Evolutionary conservation across 805 yeast species (phyloP), one percentile per base, ranked within the genome.

Genomic region (Komagataella pseudopastoris): DNA sequence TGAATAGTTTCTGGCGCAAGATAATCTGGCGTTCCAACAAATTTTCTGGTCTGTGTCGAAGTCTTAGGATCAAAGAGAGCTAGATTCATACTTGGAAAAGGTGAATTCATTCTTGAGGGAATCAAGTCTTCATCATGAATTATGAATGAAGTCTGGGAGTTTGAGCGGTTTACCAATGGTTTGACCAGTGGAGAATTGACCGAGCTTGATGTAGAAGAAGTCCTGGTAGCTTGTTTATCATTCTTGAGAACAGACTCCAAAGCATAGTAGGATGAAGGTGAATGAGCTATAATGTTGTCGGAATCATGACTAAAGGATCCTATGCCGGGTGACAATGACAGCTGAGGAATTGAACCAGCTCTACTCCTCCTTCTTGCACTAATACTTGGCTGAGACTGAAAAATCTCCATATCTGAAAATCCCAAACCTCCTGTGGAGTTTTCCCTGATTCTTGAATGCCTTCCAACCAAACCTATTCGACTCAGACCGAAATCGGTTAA

Each of bases 1-100:
- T 76, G 71, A 55, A 93, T 88, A 0, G 96, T 90, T 63, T 93
- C 99, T 0, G 99, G 99, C 0, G 99, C 95, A 45, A 95, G 75
- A 65, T 93, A 93, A 63, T 93, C 99, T 0, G 99, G 99, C 0
- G 99, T 93, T 0, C 99, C 99, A 36, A 89, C 96, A 59, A 91
- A 90, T 55, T 76, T 77, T 58, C 81, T 77, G 23, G 74, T 70
- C 50, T 76, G 78, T 1, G 75, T 72, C 2, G 73, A 63, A 52
- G 75, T 76, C 22, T 75, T 75, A 0, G 96, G 95, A 63, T 89
- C 89, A 62, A 81, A 88, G 46, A 90, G 71, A 0, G 89, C 88
- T 54, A 76, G 75, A 52, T 73, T 72, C 1, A 71, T 60, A 3
- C 59, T 56, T 14, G 46, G 30, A n/a, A 17, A 23, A 47, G 17